These are phyloP conservation scores for Lachnellula subtilissima DNA, from an alignment of 2,329 filamentous ascomycete species.

Conservation along the genomic window DNA sequence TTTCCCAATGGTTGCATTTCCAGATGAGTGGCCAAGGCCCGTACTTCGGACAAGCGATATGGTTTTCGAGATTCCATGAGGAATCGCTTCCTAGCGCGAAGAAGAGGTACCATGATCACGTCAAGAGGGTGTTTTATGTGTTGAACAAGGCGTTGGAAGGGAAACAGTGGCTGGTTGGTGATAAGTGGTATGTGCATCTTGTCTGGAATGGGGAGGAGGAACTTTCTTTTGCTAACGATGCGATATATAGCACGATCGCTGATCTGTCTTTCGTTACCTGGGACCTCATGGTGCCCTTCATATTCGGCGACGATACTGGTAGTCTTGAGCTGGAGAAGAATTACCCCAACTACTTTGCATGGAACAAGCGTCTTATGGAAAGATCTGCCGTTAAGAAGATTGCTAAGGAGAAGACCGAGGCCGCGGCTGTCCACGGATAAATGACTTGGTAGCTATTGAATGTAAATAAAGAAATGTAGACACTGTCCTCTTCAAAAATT, in stretches of 20 bases:
- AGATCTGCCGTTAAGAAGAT: conserved; percentile 17
- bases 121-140: conserved; percentile 32
- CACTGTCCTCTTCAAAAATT: too few relatives aligned
- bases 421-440: not conserved
- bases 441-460: too few relatives aligned
- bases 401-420: not conserved
- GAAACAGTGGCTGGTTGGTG: conserved; percentile 34
- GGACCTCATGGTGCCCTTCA: conserved; percentile 7
- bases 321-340: conserved; percentile 19
- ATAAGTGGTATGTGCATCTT: conserved; percentile 28
- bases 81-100: conserved; percentile 40
- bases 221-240: not conserved
- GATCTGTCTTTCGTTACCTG: conserved; percentile 27
- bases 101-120: conserved; percentile 40
- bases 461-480: too few relatives aligned
- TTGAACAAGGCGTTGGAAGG: conserved; percentile 36
- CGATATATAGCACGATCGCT: conserved; percentile 29
- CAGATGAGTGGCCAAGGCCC: conserved; percentile 36
- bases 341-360: conserved; percentile 17
- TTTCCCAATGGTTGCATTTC: conserved; percentile 37
- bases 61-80: conserved; percentile 31
- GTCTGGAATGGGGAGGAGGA: not conserved
- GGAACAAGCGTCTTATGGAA: conserved; percentile 14
- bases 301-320: conserved; percentile 9
- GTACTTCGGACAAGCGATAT: conserved; percentile 36